Base-by-base conservation (phyloP, 192 early-diverging fungal genomes). In the Paraglomus brasilianum region DNA sequence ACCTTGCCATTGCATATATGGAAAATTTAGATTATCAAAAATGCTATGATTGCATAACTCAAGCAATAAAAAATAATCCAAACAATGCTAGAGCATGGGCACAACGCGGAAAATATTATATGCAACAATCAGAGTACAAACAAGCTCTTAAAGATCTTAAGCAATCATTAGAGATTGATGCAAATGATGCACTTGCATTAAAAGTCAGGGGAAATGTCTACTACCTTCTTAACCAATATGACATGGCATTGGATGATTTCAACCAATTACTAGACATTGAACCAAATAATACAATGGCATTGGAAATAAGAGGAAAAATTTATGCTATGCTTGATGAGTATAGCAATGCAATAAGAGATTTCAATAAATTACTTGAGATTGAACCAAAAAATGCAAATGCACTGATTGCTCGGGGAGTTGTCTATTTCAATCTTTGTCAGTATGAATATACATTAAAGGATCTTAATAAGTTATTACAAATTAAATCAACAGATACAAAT, bases 401-500 rank as follows among this genome's bases (percentile, higher is more conserved):
- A 21, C 49, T 42, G 8, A 13, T 24, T 48, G 62, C 45, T 39
- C 42, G 62, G n/a, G 45, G 62, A 7, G 62, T 48, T 48, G 17
- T 24, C 13, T 64, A 24, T 47, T 64, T n/a, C 22, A 64, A 64
- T 7, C 22, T 46, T 9, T 7, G 17, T 8, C 45, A 49, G 17
- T 64, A 24, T n/a, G 38, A 39, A 6, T 5, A 64, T 38, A 24
- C 62, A 5, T 47, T 64, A 47, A 17, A 47, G 38, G 62, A 64
- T 30, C 10, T 64, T 13, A 64, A 64, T 64, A 64, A 64, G 49
- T 64, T 46, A 9, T 64, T 64, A 24, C 44, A 64, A 64, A 36
- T 36, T 47, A 30, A 64, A 17, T 43, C 45, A 15, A 64, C 45
- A 10, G 15, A 47, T 48, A 5, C 45, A 8, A 46, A 38, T 36